These are phyloP conservation scores for Phellinidium pouzarii DNA, from an alignment of 1,284 basidiomycete genomes.

Conservation along the genomic window DNA sequence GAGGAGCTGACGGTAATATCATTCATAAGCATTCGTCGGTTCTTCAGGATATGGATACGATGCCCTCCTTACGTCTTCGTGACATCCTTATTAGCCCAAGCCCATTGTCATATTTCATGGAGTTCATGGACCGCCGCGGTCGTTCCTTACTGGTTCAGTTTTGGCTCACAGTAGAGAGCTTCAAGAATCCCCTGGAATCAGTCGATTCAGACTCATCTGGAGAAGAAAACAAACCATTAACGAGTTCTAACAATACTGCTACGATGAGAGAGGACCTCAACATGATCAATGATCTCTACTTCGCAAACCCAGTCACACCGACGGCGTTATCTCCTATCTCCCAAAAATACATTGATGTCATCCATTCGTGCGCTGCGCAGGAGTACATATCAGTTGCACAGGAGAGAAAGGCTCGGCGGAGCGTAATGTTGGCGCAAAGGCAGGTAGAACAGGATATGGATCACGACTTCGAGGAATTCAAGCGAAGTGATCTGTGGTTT, in stretches of 20 bases:
- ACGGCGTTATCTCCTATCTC: constrained; percentile 60
- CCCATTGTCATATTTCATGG: constrained; percentile 93
- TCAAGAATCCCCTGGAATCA: constrained; percentile 92
- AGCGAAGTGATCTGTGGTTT: constrained; percentile 84
- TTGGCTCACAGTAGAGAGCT: constrained; percentile 94
- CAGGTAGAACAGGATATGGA: constrained; percentile 88
- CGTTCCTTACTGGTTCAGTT: constrained; percentile 88
- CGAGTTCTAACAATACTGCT: constrained; percentile 48
- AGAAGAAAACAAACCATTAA: constrained; percentile 60
- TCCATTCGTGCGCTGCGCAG: constrained; percentile 61
- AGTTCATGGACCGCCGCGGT: constrained; percentile 90
- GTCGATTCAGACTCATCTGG: constrained; percentile 66
- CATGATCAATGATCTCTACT: constrained; percentile 84
- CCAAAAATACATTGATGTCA: constrained; percentile 59
- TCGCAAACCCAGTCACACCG: constrained; percentile 54
- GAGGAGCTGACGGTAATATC: constrained; percentile 12
- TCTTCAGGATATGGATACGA: constrained; percentile 24
- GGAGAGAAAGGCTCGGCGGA: constrained; percentile 61
- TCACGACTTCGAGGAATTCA: constrained; percentile 86
- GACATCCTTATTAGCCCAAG: constrained; percentile 82
- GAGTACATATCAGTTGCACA: constrained; percentile 38
- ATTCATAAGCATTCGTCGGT: constrained; percentile 24
- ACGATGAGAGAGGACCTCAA: constrained; percentile 79
- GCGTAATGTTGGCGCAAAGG: constrained; percentile 78
- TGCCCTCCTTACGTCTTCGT: constrained; percentile 40